Evolutionary conservation across 768 basidiomycete genomes (phyloP).

Genomic region (Trametes cinnabarina): DNA sequence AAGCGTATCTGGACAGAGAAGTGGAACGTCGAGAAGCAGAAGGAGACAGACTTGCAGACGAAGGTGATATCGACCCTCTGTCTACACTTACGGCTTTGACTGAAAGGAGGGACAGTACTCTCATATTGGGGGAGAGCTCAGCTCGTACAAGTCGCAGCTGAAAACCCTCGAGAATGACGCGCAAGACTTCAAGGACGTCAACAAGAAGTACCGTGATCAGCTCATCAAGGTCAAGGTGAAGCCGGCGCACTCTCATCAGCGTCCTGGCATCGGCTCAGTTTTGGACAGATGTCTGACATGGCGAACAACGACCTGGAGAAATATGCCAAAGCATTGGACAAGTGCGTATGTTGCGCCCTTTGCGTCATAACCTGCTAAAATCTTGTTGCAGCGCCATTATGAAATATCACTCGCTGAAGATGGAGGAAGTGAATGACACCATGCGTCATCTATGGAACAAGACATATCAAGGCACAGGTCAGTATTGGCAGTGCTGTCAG

Average conservation of each 20-base stretch:
- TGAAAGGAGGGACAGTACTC: constrained; percentile 53
- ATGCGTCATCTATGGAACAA: constrained; percentile 98
- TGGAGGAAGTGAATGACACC: constrained; percentile 99
- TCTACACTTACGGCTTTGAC: background rate
- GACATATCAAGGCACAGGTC: constrained; percentile 97
- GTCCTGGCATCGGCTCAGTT: background rate
- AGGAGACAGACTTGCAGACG: constrained; percentile 68
- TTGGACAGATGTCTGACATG: constrained; percentile 87
- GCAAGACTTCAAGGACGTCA: constrained; percentile 83
- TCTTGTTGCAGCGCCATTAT: constrained; percentile 81
- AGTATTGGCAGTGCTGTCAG: constrained; percentile 19
- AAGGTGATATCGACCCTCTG: constrained; percentile 44
- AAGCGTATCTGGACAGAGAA: constrained; percentile 81
- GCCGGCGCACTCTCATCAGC: constrained; percentile 3
- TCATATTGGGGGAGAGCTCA: constrained; percentile 81
- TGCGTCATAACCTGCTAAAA: constrained; percentile 18
- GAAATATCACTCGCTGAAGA: constrained; percentile 96
- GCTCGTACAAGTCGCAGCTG: constrained; percentile 65
- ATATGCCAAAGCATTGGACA: constrained; percentile 95
- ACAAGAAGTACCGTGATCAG: constrained; percentile 85
- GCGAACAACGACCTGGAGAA: constrained; percentile 97
- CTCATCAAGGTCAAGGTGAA: constrained; percentile 90
- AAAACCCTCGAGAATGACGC: constrained; percentile 67
- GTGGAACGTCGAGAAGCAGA: constrained; percentile 68
- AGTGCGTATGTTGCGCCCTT: constrained; percentile 48